A percentile compares a stretch with the other conserved stretches of the same genome.
phyloP scores from a whole-genome alignment of 108 stramenopile genomes.

The Nannochloropsis oceanica region DNA sequence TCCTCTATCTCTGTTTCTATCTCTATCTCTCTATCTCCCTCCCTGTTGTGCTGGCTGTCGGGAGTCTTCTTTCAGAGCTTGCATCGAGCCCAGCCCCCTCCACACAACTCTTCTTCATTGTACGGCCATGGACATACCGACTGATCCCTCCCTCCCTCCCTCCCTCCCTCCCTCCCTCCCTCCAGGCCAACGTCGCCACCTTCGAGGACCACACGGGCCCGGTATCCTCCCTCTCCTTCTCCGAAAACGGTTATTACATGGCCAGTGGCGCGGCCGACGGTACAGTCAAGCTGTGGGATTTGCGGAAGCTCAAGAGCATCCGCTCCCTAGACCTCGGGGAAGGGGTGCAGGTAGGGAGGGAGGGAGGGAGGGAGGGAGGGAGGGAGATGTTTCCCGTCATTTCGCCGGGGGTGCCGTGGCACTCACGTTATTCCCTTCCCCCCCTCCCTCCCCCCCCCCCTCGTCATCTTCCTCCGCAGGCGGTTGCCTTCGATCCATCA shows the following conservation, averaged over 20 bases:
- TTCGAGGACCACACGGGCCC: slow-evolving; percentile 18
- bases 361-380: neutral
- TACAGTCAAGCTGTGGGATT: slow-evolving; percentile 20
- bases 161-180: neutral
- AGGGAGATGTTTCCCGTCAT: neutral
- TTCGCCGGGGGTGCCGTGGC: no score
- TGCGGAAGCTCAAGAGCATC: slow-evolving; percentile 25
- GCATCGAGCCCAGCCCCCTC: no score
- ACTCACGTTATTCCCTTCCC: neutral
- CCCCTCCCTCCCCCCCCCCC: neutral
- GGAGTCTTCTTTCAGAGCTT: no score
- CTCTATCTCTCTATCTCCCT: neutral
- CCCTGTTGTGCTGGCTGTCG: neutral
- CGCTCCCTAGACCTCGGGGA: slow-evolving; percentile 1
- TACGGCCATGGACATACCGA: no score
- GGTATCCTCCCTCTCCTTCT: slow-evolving; percentile 16
- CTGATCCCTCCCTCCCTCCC: neutral
- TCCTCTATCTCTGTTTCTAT: neutral
- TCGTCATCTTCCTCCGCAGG: neutral
- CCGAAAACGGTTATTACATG: slow-evolving; percentile 35
- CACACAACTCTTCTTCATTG: no score
- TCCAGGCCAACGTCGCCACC: slow-evolving; percentile 20
- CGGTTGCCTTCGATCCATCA: neutral
- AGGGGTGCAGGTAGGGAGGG: neutral
- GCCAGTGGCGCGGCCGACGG: slow-evolving; percentile 24